phyloP scores from a whole-genome alignment of 768 basidiomycete genomes.

The Gelatoporia subvermispora region DNA sequence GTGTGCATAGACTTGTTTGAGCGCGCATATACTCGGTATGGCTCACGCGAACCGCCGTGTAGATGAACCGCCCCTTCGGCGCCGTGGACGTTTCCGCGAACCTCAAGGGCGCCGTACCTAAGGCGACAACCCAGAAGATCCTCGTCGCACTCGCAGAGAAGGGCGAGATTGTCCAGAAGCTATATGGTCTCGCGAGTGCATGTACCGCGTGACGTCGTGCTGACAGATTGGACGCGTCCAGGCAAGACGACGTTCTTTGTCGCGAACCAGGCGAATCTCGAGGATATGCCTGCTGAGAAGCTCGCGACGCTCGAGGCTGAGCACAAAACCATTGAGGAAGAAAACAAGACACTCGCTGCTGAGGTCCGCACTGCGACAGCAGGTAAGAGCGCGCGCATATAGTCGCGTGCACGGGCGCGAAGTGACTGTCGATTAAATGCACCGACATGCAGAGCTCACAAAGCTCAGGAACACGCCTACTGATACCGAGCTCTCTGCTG shows the following conservation, averaged over 20 bases:
- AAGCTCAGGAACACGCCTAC: constrained; percentile 65
- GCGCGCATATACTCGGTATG: constrained; percentile 6
- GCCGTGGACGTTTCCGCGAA: constrained; percentile 91
- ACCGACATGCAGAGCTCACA: constrained; percentile 47
- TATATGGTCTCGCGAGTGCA: constrained; percentile 55
- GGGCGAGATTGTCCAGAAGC: constrained; percentile 76
- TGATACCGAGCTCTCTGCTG: constrained; percentile 55
- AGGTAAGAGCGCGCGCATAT: constrained; percentile 30
- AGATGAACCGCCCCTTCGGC: constrained; percentile 95
- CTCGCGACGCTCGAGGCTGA: constrained; percentile 58
- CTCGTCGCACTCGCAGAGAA: constrained; percentile 79
- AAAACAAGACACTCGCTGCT: constrained; percentile 45
- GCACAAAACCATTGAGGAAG: constrained; percentile 51
- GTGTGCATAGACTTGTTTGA: constrained; percentile 1
- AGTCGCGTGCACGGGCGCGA: neutral
- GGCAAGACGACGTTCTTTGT: constrained; percentile 88
- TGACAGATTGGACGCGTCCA: constrained; percentile 21
- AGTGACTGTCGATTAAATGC: constrained; percentile 10
- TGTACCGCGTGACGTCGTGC: constrained; percentile 1
- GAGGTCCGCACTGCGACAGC: constrained; percentile 46
- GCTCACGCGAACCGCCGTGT: constrained; percentile 2
- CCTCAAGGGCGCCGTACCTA: constrained; percentile 84
- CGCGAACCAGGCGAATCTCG: constrained; percentile 70
- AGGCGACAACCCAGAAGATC: constrained; percentile 81
- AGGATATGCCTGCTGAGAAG: constrained; percentile 57